Evolutionary conservation across 2,329 filamentous ascomycete species (phyloP), one percentile per base, ranked within the genome.

Genomic region (Aureobasidium namibiae): DNA sequence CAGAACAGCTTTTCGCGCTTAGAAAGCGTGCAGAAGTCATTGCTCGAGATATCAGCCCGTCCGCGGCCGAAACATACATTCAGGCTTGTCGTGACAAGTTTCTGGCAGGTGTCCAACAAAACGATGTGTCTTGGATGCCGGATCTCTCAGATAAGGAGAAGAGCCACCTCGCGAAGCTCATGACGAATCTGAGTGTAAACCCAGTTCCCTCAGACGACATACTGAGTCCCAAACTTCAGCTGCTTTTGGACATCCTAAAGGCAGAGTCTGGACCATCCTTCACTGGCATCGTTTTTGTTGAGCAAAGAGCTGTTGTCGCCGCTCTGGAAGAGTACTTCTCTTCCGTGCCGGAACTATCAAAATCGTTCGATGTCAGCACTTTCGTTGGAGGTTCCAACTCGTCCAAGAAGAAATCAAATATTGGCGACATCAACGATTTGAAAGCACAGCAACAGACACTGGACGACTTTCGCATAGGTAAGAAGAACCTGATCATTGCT

Each of bases 401-500:
- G 33, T 66, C 68, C 13, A 73, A 72, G 21, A 72, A 74, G n/a
- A 77, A 76, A 61, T 66, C 72, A 34, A 74, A 73, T 31, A 71
- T 85, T 7, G 76, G 75, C 2, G 79, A 82, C 50, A 70, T 83
- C 6, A 68, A 75, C 1, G 74, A 77, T 39, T 66, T 75, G 5
- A 75, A 72, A 44, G 74, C 75, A 46, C 81, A 84, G 60, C 72
- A 75, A 48, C 67, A 74, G 31, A 80, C 80, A 1, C 71, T 86
- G 1, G 73, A 78, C 9, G 77, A 82, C n/a, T 81, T 85, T 53
- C 74, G 76, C 10, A 67, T 66, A 11, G 81, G 82, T 2, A 70
- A 68, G 16, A 81, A 76, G 46, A 84, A 84, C 60, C 65, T 85
- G n/a, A 77, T 85, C 36, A 68, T 86, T 18, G 74, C 80, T 0